A percentile compares a stretch with the other conserved stretches of the same genome.
These are phyloP conservation scores for Saturnispora saitoi DNA, from an alignment of 805 yeast genomes.

Conservation along the genomic window DNA sequence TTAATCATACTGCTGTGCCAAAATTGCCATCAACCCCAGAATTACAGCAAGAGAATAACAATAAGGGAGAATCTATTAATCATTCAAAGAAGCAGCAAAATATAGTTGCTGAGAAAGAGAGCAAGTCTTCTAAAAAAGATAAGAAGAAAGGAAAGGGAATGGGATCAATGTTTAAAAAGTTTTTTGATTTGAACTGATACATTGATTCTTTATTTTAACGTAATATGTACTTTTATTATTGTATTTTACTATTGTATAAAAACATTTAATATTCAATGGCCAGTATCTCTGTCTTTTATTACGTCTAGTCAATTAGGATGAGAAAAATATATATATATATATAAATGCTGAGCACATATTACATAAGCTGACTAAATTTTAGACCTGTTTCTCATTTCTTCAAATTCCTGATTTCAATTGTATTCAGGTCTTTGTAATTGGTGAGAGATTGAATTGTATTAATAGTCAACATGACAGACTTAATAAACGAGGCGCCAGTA, in stretches of 20 bases:
- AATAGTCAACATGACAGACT: background rate
- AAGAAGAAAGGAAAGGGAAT: background rate
- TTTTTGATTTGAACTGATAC: constrained; percentile 21
- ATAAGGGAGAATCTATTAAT: background rate
- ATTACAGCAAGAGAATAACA: background rate
- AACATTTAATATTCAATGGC: background rate
- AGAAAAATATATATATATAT: too few species aligned
- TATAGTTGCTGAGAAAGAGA: background rate
- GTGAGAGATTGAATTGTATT: background rate
- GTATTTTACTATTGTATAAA: background rate
- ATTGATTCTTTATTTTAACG: background rate
- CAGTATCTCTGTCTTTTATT: background rate
- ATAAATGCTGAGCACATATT: too few species aligned
- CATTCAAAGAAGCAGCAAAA: background rate
- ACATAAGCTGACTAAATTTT: background rate
- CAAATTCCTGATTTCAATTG: background rate
- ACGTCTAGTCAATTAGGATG: too few species aligned
- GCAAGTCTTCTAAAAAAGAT: background rate
- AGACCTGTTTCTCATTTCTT: background rate
- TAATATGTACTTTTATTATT: background rate
- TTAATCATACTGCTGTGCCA: background rate
- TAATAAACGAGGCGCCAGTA: background rate
- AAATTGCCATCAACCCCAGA: background rate
- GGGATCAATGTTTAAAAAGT: constrained; percentile 21
- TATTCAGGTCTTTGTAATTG: background rate